Conservation (phyloP, 495 filamentous ascomycete species). For the Aspergillus steynii region DNA sequence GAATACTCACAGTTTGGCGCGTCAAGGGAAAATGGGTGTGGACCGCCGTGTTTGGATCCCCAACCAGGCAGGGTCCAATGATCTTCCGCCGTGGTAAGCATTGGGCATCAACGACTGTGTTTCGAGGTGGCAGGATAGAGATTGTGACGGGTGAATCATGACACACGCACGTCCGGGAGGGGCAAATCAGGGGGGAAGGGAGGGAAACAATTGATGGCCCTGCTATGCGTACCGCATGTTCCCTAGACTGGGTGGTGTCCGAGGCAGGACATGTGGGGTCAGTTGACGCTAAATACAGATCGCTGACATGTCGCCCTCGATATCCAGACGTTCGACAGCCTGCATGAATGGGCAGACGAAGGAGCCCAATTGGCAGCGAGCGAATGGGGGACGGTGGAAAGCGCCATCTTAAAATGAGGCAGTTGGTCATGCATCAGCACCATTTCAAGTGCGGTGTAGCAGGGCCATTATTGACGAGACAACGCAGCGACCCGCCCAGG, state of each 20-base stretch:
- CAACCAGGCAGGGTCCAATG: constrained; percentile 33
- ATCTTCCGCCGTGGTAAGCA: constrained; percentile 23
- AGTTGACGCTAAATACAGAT: background rate
- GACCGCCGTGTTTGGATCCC: constrained; percentile 27
- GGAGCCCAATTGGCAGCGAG: constrained; percentile 20
- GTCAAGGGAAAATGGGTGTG: constrained; percentile 23
- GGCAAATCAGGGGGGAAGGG: constrained; percentile 10
- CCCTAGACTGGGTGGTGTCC: background rate
- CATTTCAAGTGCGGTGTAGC: constrained; percentile 21
- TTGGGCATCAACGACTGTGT: constrained; percentile 45
- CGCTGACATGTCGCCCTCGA: constrained; percentile 34
- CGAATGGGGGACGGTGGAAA: constrained; percentile 24
- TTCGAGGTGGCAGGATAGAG: constrained; percentile 23
- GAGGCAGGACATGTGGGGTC: constrained; percentile 7
- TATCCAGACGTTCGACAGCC: constrained; percentile 29
- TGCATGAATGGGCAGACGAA: constrained; percentile 26
- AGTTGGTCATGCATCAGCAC: constrained; percentile 28
- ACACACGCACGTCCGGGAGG: background rate
- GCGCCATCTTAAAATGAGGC: constrained; percentile 26
- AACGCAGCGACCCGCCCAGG: constrained; percentile 26
- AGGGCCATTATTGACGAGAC: constrained; percentile 20
- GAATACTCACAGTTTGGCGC: constrained; percentile 25
- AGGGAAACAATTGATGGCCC: background rate
- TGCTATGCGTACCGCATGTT: background rate
- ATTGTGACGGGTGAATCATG: constrained; percentile 7